Percentiles rank a stretch among this genome's conserved stretches.
phyloP scores from a whole-genome alignment of 78 protist genomes.

The Dictyostelium firmibasis region DNA sequence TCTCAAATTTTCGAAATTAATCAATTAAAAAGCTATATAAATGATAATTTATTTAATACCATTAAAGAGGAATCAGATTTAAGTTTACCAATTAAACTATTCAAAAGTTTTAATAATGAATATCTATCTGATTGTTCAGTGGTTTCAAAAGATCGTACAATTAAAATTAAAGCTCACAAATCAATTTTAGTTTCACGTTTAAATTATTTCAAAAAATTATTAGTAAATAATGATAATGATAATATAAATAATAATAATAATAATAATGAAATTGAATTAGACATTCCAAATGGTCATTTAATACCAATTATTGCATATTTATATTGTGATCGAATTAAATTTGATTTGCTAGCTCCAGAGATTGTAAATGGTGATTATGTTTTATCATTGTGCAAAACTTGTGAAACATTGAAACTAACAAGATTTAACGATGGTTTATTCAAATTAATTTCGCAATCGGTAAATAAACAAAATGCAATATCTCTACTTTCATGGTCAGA shows the following conservation, averaged over 20 bases:
- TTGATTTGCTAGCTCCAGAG: background rate
- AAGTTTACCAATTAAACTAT: background rate
- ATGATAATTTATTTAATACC: background rate
- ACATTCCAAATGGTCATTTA: background rate
- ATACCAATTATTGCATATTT: background rate
- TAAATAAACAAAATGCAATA: background rate
- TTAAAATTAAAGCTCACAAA: background rate
- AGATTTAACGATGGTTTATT: background rate
- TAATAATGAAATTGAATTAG: background rate
- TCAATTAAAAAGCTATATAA: background rate
- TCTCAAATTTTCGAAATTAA: background rate
- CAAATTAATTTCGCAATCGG: background rate
- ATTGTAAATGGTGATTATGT: conserved; percentile 6
- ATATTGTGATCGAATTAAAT: conserved; percentile 14
- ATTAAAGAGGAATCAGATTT: background rate
- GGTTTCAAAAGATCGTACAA: background rate
- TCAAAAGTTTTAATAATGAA: background rate
- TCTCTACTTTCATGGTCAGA: background rate
- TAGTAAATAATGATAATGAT: background rate
- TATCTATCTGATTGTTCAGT: background rate
- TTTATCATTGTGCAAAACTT: background rate
- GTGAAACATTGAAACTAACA: background rate
- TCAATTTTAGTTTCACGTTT: background rate
- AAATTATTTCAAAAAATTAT: background rate
- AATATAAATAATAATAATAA: background rate